These are phyloP conservation scores for Ganoderma meredithae DNA, from an alignment of 1,284 basidiomycete species.

Conservation along the genomic window DNA sequence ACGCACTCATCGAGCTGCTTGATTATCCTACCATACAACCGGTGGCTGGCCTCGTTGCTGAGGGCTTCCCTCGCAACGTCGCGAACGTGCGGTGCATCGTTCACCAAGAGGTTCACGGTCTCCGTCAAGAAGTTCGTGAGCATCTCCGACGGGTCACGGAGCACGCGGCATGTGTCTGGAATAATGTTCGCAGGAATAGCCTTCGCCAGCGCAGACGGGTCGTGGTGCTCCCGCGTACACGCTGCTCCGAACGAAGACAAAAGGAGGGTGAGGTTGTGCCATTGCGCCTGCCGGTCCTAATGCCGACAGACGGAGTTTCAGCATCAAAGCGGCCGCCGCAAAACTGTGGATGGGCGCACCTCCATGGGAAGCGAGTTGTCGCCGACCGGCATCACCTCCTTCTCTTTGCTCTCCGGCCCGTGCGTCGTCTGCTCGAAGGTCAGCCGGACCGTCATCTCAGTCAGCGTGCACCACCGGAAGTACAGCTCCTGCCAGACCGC, in stretches of 20 bases:
- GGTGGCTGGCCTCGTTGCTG: constrained; percentile 78
- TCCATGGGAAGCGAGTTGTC: constrained; percentile 48
- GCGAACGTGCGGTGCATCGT: constrained; percentile 68
- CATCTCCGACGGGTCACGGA: constrained; percentile 62
- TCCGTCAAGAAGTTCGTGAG: constrained; percentile 73
- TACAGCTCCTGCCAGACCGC: constrained; percentile 87
- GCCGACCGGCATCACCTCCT: constrained; percentile 36
- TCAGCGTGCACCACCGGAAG: constrained; percentile 50
- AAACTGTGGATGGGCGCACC: constrained; percentile 37
- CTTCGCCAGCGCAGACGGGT: constrained; percentile 55
- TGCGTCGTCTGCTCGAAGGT: constrained; percentile 38
- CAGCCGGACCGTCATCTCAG: constrained; percentile 42
- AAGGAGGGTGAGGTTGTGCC: constrained; percentile 89
- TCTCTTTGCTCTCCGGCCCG: constrained; percentile 29
- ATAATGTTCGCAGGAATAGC: constrained; percentile 68
- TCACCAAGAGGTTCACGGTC: constrained; percentile 74
- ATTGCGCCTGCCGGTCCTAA: constrained; percentile 81
- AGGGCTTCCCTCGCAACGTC: constrained; percentile 84
- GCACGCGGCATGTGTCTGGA: constrained; percentile 74
- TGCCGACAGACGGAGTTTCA: not conserved
- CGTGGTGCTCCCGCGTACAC: constrained; percentile 62
- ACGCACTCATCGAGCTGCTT: constrained; percentile 78
- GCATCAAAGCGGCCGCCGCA: not conserved
- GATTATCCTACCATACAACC: constrained; percentile 71
- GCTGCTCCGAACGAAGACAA: constrained; percentile 79